A percentile compares a stretch with the other conserved stretches of the same genome.
Evolutionary conservation across 2,329 filamentous ascomycete genomes (phyloP).

Genomic region (Beauveria caledonica): DNA sequence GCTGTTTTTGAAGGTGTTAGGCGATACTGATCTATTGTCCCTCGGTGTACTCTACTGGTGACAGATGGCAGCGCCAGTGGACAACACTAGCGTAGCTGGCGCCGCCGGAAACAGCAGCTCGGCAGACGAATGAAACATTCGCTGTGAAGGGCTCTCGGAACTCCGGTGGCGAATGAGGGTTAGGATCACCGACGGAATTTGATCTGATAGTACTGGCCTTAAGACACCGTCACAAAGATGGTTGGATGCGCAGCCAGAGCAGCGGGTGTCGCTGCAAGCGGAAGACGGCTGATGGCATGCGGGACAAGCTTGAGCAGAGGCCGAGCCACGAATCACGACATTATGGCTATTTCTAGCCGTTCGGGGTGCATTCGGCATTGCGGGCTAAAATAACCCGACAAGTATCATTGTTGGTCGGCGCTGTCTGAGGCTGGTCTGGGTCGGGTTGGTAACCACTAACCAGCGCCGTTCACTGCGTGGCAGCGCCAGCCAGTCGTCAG

Average conservation of each 20-base stretch:
- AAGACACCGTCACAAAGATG: neutral
- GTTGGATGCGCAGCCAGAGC: neutral
- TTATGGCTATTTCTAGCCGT: neutral
- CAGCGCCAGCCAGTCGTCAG: neutral
- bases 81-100: neutral
- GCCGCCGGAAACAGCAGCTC: constrained; percentile 1
- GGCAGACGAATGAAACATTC: neutral
- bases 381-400: neutral
- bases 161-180: neutral
- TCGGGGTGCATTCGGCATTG: neutral
- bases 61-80: too few relatives aligned
- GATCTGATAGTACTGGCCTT: neutral
- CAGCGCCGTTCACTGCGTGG: neutral
- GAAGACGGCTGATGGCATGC: neutral
- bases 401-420: neutral
- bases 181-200: neutral
- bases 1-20: too few relatives aligned
- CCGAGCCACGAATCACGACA: neutral
- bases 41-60: too few relatives aligned
- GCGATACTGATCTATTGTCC: too few relatives aligned
- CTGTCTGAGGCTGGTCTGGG: too few relatives aligned
- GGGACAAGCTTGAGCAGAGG: neutral
- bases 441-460: neutral
- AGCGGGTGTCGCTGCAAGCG: neutral
- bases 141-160: neutral